Base-by-base conservation (phyloP, 257 asterid genomes). In the Prunella vulgaris region DNA sequence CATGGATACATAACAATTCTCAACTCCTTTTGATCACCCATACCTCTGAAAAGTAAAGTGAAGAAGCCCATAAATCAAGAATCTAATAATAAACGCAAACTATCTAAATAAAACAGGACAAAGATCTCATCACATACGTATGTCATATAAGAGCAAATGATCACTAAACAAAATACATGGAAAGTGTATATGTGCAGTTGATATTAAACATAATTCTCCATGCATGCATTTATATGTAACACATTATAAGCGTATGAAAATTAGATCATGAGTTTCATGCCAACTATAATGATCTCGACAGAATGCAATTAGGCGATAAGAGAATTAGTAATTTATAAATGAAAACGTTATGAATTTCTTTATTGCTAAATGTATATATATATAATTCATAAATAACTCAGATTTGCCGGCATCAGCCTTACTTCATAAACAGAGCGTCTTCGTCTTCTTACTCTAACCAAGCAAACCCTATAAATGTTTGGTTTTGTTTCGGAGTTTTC, bases 1-100 rank as follows among this genome's bases (percentile, higher is more conserved):
- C 90, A 86, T 69, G 92, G 90, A 40, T 71, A 88, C 92, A 88
- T 86, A 17, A 73, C 76, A 5, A 72, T 72, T 58, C 46, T 72
- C 2, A 71, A 35, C 15, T 8, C 27, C 12, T 22, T 62, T 24
- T n/a, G n/a, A n/a, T 62, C 59, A 0, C 14, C 56, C 76, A 62
- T 70, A 0, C 15, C 4, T 60, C 33, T 28, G 33, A 28, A 28
- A 28, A 3, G 3, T 28, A 0, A 4, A 28, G 33, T 6, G 5
- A 28, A 40, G 12, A n/a, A 44, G 20, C 20, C 52, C 52, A 44
- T 44, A n/a, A 44, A 42, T 42, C 51, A 17, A 42, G 17, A 38
- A 38, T 38, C n/a, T n/a, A n/a, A n/a, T n/a, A n/a, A n/a, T n/a
- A n/a, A n/a, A n/a, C 2, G 28, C 28, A 25, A n/a, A 25, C 28